phyloP scores from a whole-genome alignment of 2,329 filamentous ascomycete genomes.

The Venturia oleaginea region DNA sequence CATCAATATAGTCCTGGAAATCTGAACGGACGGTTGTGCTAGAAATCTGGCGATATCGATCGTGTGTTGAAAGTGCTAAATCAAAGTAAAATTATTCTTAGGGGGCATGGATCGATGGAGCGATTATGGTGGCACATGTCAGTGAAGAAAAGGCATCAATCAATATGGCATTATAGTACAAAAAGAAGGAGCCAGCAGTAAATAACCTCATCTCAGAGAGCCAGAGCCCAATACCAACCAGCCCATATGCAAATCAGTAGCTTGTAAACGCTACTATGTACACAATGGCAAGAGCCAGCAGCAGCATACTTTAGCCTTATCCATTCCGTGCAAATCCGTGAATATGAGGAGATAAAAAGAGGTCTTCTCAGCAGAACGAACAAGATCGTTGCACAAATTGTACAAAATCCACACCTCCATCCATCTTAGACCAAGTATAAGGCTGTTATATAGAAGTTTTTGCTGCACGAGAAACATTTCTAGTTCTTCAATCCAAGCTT shows the following conservation, averaged over 20 bases:
- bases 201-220: not conserved
- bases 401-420: not conserved
- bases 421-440: not conserved
- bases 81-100: no score
- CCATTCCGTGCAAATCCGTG: not conserved
- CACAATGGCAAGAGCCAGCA: not conserved
- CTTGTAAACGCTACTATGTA: no score
- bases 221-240: not conserved
- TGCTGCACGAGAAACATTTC: not conserved
- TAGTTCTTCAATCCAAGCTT: slow-evolving; percentile 46
- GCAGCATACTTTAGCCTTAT: slow-evolving; percentile 3
- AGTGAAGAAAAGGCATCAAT: not conserved
- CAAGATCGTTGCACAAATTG: not conserved
- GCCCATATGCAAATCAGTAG: slow-evolving; percentile 3
- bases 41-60: no score
- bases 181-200: not conserved
- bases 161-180: slow-evolving; percentile 8
- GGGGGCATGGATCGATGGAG: no score
- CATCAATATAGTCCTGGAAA: no score
- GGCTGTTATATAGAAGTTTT: not conserved
- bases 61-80: no score
- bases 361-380: not conserved
- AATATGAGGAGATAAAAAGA: not conserved
- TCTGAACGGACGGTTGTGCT: no score
- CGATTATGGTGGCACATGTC: not conserved